Percentiles rank a stretch among this genome's conserved stretches.
Conservation (phyloP, 1,139 yeast species). For the Saccharomyces pastorianus region DNA sequence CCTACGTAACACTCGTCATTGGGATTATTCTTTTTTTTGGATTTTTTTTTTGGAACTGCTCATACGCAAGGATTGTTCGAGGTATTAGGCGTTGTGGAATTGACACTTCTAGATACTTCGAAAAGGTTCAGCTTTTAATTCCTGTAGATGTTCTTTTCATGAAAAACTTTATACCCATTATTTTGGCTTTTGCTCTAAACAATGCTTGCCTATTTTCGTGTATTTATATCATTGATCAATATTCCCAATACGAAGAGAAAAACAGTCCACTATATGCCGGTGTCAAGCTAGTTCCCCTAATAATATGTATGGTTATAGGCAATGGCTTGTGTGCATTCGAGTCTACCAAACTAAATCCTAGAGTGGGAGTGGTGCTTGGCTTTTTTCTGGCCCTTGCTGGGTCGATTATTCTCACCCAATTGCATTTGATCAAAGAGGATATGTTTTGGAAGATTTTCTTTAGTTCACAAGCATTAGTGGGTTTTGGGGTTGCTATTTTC, state of each 20-base stretch:
- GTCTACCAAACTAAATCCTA: neutral
- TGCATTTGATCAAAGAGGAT: conserved; percentile 11
- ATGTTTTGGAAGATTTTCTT: conserved; percentile 30
- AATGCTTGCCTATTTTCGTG: conserved; percentile 10
- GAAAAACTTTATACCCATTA: conserved; percentile 15
- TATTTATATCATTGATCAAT: conserved; percentile 12
- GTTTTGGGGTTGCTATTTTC: conserved; percentile 16
- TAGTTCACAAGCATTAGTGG: conserved; percentile 13
- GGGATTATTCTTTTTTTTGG: neutral
- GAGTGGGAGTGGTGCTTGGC: neutral
- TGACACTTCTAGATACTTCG: conserved; percentile 9
- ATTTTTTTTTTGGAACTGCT: neutral
- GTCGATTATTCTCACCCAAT: neutral
- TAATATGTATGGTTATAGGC: neutral
- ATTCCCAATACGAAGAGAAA: conserved; percentile 13
- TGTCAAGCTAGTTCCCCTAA: conserved; percentile 14
- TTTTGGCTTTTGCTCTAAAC: conserved; percentile 7
- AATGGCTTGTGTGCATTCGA: neutral
- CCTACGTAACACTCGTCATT: conserved; percentile 8
- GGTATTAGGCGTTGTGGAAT: conserved; percentile 6
- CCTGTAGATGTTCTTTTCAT: conserved; percentile 17
- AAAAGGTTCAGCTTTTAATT: conserved; percentile 13
- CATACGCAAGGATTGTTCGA: neutral
- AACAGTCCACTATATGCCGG: conserved; percentile 26
- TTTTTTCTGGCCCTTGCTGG: neutral